Percentiles rank a stretch among this genome's conserved stretches.
Conservation (phyloP, 176 grass and related monocot genomes). For the Aechmea fasciata region DNA sequence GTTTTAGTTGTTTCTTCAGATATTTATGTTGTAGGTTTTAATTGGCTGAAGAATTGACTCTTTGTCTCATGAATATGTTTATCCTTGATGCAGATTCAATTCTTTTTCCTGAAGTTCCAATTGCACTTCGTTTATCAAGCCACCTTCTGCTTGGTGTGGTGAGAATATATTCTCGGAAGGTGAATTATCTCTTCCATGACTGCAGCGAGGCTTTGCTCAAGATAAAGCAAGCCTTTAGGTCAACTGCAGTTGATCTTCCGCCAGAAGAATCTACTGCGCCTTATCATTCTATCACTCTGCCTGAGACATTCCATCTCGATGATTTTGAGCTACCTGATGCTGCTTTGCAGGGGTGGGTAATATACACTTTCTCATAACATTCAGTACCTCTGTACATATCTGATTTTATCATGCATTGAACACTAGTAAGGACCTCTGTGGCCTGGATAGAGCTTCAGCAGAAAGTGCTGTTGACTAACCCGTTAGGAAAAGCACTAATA, state of each 20-base stretch:
- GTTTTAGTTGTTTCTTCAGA: background rate
- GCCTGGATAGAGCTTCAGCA: too few relatives aligned
- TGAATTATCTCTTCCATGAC: slow-evolving; percentile 99
- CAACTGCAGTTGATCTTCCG: slow-evolving; percentile 84
- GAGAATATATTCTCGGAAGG: slow-evolving; percentile 98
- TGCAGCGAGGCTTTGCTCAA: slow-evolving; percentile 96
- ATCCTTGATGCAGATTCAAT: slow-evolving; percentile 75
- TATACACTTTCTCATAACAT: background rate
- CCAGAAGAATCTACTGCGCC: slow-evolving; percentile 99
- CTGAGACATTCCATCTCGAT: slow-evolving; percentile 99
- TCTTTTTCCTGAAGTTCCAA: slow-evolving; percentile 94
- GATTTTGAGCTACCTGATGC: slow-evolving; percentile 95
- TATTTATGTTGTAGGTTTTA: background rate
- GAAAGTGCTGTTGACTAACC: background rate
- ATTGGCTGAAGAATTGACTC: background rate
- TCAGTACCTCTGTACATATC: background rate
- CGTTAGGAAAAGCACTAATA: background rate
- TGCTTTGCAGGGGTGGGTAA: slow-evolving; percentile 78
- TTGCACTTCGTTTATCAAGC: slow-evolving; percentile 95
- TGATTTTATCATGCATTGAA: background rate
- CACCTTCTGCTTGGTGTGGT: slow-evolving; percentile 96
- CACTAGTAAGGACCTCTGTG: background rate
- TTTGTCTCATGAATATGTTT: background rate
- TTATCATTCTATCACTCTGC: slow-evolving; percentile 97
- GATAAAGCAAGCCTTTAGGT: slow-evolving; percentile 98